These are phyloP conservation scores for Cyclocybe aegerita DNA, from an alignment of 768 basidiomycete genomes.

Conservation along the genomic window DNA sequence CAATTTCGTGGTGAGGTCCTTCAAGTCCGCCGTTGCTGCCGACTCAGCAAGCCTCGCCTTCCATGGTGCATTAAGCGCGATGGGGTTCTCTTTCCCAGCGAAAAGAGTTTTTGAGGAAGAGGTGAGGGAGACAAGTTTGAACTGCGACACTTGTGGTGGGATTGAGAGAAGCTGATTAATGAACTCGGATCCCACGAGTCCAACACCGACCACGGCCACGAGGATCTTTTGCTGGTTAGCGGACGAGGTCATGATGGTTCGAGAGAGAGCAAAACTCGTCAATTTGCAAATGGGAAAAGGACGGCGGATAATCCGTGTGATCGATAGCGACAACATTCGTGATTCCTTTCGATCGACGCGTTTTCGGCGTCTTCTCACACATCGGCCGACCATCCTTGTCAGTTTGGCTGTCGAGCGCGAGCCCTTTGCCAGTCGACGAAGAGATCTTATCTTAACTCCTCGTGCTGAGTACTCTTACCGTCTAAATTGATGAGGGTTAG, in stretches of 20 bases:
- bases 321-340: constrained; percentile 20
- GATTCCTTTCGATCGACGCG: neutral
- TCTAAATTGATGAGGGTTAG: no score
- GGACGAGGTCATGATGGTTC: constrained; percentile 22
- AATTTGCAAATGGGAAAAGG: constrained; percentile 7
- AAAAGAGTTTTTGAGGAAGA: constrained; percentile 65
- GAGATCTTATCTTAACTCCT: no score
- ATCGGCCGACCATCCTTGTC: no score
- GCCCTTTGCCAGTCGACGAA: no score
- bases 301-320: constrained; percentile 16
- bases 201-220: constrained; percentile 88
- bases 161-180: constrained; percentile 76
- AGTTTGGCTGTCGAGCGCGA: no score
- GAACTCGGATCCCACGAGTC: constrained; percentile 89
- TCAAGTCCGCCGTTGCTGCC: constrained; percentile 47
- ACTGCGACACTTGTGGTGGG: constrained; percentile 50
- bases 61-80: constrained; percentile 35
- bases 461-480: no score
- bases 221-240: constrained; percentile 27
- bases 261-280: constrained; percentile 4
- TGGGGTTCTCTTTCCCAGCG: constrained; percentile 42
- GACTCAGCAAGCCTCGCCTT: constrained; percentile 37
- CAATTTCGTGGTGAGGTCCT: constrained; percentile 45
- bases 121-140: constrained; percentile 67
- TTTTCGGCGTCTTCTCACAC: no score